Base-by-base conservation (phyloP, 345 rosid species). In the Populus ilicifolia region DNA sequence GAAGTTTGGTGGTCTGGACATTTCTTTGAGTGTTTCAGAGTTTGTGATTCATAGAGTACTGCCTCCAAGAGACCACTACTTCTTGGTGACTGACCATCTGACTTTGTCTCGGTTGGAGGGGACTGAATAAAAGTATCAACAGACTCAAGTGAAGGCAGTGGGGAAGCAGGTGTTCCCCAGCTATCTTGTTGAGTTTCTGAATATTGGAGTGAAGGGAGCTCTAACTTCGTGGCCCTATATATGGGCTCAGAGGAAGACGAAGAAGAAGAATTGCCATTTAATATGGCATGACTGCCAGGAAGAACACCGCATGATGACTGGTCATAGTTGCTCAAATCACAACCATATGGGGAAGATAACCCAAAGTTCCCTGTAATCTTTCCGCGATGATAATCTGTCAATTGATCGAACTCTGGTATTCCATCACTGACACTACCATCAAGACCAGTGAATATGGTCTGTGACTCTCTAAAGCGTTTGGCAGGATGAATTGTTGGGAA, bases 201-300 rank as follows among this genome's bases (percentile, higher is more conserved):
- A 92, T 88, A 89, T 96, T 96, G 99, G 98, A 96, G 94, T 92
- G 99, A 96, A 96, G 98, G 98, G 99, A 96, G 98, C 98, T 96
- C 99, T 91, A 87, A 86, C 99, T 96, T 94, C 97, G 89, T 82
- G 79, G 94, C 89, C 94, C 83, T 93, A 25, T 83, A 81, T 38
- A 62, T 54, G 83, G 95, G 90, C 91, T 80, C 89, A 72, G 95
- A 94, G 94, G 98, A 80, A 87, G 92, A 87, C 89, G 88, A 86
- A 83, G 46, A 43, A 46, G 52, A 46, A 46, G 64, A 9, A 12
- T 85, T 84, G 91, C 94, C 96, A 90, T 90, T 88, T 85, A 88
- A 82, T 81, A 88, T 84, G 94, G 92, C 79, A 86, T 90, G 97
- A 92, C 92, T 69, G 77, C 91, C 88, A 75, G 85, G 89, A 86